phyloP scores from a whole-genome alignment of 148 eudicot species.

The Cornus suecica region DNA sequence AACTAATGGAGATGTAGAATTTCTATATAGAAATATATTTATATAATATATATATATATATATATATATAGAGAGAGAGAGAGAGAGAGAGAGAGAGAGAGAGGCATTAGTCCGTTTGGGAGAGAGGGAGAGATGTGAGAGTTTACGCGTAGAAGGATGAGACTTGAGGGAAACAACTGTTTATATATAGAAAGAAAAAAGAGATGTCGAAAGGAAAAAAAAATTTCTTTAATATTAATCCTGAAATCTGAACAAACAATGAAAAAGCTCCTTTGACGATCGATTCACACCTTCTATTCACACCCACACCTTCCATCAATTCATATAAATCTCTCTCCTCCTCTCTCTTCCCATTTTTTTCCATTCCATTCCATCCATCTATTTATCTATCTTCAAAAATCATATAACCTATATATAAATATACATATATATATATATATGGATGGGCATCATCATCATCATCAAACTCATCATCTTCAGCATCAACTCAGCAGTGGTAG shows the following conservation, averaged over 20 bases:
- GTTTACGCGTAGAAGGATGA: constrained; percentile 81
- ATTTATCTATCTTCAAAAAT: too few species aligned
- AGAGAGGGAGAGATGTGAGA: constrained; percentile 13
- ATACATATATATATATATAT: constrained; percentile 14
- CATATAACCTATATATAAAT: too few species aligned
- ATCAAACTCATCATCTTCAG: constrained; percentile 16
- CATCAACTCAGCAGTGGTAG: constrained; percentile 26
- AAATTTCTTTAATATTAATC: not conserved
- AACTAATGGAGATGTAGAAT: constrained; percentile 47
- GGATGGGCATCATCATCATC: constrained; percentile 46
- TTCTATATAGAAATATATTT: too few species aligned
- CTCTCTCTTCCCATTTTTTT: not conserved
- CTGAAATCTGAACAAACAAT: constrained; percentile 6
- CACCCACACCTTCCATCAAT: too few species aligned
- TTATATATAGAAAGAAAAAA: constrained; percentile 1
- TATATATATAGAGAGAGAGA: not conserved
- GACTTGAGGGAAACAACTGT: constrained; percentile 7
- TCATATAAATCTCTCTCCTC: constrained; percentile 13
- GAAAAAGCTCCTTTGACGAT: not conserved
- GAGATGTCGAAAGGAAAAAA: not conserved
- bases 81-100: constrained; percentile 8
- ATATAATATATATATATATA: not conserved
- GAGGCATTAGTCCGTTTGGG: not conserved
- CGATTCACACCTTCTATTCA: constrained; percentile 33
- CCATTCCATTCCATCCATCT: not conserved